These are phyloP conservation scores for Climacium dendroides DNA, from an alignment of 225 moss, liverwort and hornwort species.

Conservation along the genomic window DNA sequence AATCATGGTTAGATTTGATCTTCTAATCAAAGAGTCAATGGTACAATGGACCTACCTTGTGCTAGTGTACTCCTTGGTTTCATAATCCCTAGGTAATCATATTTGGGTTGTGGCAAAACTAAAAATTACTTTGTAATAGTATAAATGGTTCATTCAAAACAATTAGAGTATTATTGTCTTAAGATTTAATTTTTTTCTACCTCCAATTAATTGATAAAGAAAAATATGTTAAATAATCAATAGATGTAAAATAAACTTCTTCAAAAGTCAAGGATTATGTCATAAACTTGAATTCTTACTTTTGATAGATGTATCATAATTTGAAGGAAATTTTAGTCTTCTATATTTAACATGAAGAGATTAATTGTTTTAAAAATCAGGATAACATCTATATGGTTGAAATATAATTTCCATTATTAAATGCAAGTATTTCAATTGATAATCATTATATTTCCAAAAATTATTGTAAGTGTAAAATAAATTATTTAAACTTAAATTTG, in stretches of 20 bases:
- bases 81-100: not conserved
- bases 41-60: not conserved
- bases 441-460: no score
- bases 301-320: not conserved
- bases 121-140: not conserved
- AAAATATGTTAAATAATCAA: not conserved
- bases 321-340: not conserved
- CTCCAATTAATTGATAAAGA: not conserved
- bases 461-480: no score
- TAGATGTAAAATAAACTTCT: accelerated
- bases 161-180: no score
- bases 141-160: not conserved
- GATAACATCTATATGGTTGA: not conserved
- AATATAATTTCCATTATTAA: no score
- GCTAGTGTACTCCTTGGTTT: not conserved
- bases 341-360: not conserved
- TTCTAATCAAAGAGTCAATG: not conserved
- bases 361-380: not conserved
- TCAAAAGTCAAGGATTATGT: not conserved
- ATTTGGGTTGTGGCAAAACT: not conserved
- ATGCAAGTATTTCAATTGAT: no score
- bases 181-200: not conserved
- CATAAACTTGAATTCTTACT: not conserved
- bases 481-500: no score
- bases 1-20: not conserved